phyloP scores from a whole-genome alignment of 306 rosid genomes.

The Argentina anserina region DNA sequence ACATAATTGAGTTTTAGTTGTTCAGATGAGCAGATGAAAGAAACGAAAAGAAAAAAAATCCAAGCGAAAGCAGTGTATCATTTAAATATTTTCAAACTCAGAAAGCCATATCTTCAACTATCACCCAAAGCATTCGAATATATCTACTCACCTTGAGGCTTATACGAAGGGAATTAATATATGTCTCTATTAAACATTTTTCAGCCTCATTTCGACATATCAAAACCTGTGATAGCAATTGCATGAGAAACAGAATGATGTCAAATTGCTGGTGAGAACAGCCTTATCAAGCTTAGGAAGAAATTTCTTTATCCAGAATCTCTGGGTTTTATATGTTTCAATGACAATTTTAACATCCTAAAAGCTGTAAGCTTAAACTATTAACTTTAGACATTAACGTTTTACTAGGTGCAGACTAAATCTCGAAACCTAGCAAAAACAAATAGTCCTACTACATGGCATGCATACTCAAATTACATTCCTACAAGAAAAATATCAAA shows the following conservation, averaged over 20 bases:
- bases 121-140: not conserved
- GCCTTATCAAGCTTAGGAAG: not conserved
- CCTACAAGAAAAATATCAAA: not conserved
- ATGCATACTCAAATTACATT: not conserved
- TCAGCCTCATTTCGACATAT: slow-evolving; percentile 96
- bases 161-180: slow-evolving; percentile 87
- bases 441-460: not conserved
- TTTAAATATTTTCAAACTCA: not conserved
- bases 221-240: slow-evolving; percentile 61
- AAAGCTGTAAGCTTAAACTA: not conserved
- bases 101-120: not conserved
- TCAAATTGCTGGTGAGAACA: not conserved
- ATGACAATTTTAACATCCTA: slow-evolving; percentile 1
- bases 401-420: not conserved
- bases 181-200: slow-evolving; percentile 93
- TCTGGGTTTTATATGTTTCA: not conserved
- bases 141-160: slow-evolving; percentile 74
- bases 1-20: not conserved
- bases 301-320: not conserved
- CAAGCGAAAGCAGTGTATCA: not conserved
- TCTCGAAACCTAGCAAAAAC: not conserved
- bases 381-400: not conserved
- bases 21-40: not conserved
- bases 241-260: not conserved
- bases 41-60: not conserved